These are phyloP conservation scores for Nelumbo lutea DNA, from an alignment of 164 flowering plant species.

Conservation along the genomic window DNA sequence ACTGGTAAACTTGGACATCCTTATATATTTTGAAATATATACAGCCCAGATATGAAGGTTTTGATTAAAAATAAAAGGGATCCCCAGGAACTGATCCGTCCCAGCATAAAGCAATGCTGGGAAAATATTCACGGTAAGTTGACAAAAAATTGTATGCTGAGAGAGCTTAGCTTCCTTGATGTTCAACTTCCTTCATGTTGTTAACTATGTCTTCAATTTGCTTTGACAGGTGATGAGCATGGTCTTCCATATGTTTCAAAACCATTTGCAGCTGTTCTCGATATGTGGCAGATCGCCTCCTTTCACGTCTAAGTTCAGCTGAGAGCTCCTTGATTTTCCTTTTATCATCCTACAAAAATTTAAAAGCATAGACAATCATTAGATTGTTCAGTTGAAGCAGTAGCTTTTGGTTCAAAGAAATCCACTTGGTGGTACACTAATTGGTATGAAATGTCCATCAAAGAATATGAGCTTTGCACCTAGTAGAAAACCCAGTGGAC, in stretches of 20 bases:
- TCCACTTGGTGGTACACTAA: neutral
- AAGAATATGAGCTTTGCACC: too few species aligned
- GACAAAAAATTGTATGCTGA: neutral
- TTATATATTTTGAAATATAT: slow-evolving; percentile 3
- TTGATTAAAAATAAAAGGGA: neutral
- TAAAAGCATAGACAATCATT: neutral
- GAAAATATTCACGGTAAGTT: slow-evolving; percentile 3
- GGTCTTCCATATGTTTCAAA: slow-evolving; percentile 25
- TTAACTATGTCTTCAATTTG: slow-evolving; percentile 20
- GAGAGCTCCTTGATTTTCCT: slow-evolving; percentile 24
- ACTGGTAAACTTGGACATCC: neutral
- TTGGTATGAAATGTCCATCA: too few species aligned
- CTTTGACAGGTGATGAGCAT: slow-evolving; percentile 19
- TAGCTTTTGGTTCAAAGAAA: neutral
- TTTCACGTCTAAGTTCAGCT: slow-evolving; percentile 26
- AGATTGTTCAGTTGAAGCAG: neutral
- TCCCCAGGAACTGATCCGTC: neutral
- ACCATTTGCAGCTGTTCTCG: slow-evolving; percentile 21
- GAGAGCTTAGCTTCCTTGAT: slow-evolving; percentile 14
- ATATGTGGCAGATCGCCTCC: slow-evolving; percentile 21
- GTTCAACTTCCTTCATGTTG: slow-evolving; percentile 21
- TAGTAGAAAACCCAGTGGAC: too few species aligned
- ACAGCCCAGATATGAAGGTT: neutral
- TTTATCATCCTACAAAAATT: slow-evolving; percentile 22
- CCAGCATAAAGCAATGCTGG: neutral